Conservation (phyloP, 2,329 filamentous ascomycete genomes). For the Cladophialophora exuberans region DNA sequence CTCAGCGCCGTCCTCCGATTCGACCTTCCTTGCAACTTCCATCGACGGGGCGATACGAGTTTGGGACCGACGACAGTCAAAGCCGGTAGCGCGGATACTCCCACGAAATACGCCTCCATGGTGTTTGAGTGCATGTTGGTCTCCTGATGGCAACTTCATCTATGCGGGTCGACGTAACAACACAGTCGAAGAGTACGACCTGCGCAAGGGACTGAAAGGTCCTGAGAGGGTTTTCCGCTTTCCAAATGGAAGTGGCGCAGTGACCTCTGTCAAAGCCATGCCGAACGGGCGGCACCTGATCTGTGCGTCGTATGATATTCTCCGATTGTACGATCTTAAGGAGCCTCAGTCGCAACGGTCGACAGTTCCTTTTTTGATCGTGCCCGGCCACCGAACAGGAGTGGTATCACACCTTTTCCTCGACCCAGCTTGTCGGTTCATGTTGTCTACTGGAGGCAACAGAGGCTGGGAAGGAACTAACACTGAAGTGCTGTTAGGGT, state of each 20-base stretch:
- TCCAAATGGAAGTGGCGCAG: slow-evolving; percentile 83
- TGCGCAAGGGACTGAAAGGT: slow-evolving; percentile 77
- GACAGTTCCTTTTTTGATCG: slow-evolving; percentile 90
- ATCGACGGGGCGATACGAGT: slow-evolving; percentile 53
- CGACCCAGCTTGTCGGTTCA: slow-evolving; percentile 84
- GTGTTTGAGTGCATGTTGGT: slow-evolving; percentile 98
- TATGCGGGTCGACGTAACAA: slow-evolving; percentile 90
- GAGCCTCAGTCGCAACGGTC: slow-evolving; percentile 69
- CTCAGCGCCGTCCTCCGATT: slow-evolving; percentile 61
- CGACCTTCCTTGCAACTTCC: slow-evolving; percentile 80
- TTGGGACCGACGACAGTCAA: slow-evolving; percentile 64
- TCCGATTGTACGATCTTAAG: slow-evolving; percentile 86
- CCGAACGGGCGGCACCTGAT: slow-evolving; percentile 88
- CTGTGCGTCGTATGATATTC: slow-evolving; percentile 85
- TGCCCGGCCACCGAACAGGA: slow-evolving; percentile 86
- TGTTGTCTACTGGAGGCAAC: slow-evolving; percentile 90
- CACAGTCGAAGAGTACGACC: slow-evolving; percentile 90
- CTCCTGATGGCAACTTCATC: slow-evolving; percentile 90
- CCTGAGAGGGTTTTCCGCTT: slow-evolving; percentile 83
- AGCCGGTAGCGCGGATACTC: slow-evolving; percentile 77
- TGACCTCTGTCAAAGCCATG: slow-evolving; percentile 88
- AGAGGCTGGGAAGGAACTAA: slow-evolving; percentile 90
- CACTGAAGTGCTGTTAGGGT: slow-evolving; percentile 90
- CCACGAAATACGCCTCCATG: slow-evolving; percentile 82
- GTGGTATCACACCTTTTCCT: slow-evolving; percentile 85